These are phyloP conservation scores for Penicillium sp. DNA, from an alignment of 2,329 filamentous ascomycete species.

Conservation along the genomic window DNA sequence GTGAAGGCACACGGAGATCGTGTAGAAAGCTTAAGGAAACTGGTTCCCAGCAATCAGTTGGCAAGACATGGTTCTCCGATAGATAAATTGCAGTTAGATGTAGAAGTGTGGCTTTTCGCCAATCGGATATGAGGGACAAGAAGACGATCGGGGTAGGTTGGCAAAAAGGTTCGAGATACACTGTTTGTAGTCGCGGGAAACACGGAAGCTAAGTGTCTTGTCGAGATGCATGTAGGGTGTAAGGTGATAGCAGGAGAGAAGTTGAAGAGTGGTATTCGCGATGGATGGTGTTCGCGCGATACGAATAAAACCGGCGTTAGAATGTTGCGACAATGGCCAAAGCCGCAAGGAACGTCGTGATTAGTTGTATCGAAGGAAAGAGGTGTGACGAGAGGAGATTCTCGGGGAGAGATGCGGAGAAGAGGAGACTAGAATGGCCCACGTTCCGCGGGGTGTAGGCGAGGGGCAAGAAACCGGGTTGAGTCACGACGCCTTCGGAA, in stretches of 20 bases:
- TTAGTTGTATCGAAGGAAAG: background rate
- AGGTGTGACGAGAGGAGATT: background rate
- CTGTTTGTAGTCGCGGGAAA: background rate
- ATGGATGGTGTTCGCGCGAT: slow-evolving; percentile 10
- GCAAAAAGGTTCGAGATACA: background rate
- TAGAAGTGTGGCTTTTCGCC: slow-evolving; percentile 4
- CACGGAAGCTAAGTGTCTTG: background rate
- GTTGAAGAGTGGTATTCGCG: slow-evolving; percentile 2
- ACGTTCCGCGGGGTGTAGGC: slow-evolving; percentile 23
- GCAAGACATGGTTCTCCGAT: slow-evolving; percentile 25
- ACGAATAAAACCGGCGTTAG: slow-evolving; percentile 20
- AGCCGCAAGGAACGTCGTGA: background rate
- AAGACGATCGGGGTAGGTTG: background rate
- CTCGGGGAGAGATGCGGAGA: slow-evolving; percentile 8
- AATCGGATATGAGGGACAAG: background rate
- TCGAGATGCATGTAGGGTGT: slow-evolving; percentile 7
- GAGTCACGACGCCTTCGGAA: slow-evolving; percentile 19
- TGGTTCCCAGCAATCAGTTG: slow-evolving; percentile 24
- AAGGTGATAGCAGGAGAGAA: slow-evolving; percentile 2
- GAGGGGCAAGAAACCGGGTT: slow-evolving; percentile 17
- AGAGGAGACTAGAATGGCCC: slow-evolving; percentile 13
- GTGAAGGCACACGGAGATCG: slow-evolving; percentile 25
- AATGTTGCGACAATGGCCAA: slow-evolving; percentile 11
- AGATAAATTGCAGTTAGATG: slow-evolving; percentile 5
- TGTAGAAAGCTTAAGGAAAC: slow-evolving; percentile 28